These are phyloP conservation scores for Atractiella rhizophila DNA, from an alignment of 768 basidiomycete genomes.

Conservation along the genomic window DNA sequence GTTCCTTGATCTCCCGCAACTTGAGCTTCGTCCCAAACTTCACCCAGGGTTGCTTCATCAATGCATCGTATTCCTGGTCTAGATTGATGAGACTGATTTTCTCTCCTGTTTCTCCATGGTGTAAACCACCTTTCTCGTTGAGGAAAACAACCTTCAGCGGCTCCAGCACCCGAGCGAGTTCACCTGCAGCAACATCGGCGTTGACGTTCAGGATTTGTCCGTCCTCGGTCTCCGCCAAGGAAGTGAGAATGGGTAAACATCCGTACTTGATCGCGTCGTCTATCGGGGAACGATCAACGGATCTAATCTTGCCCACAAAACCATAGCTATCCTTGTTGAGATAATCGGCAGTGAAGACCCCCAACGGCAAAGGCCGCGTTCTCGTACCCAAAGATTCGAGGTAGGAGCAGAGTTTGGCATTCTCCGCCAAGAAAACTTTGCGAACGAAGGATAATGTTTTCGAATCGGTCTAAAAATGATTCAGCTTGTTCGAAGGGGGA, in stretches of 20 bases:
- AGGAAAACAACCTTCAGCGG: slow-evolving; percentile 96
- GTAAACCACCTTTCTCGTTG: slow-evolving; percentile 93
- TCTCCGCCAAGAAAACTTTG: slow-evolving; percentile 88
- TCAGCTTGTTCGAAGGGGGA: background rate
- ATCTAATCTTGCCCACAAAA: slow-evolving; percentile 81
- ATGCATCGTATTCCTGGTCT: slow-evolving; percentile 81
- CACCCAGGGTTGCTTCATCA: slow-evolving; percentile 98
- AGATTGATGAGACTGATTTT: slow-evolving; percentile 90
- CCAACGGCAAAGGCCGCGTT: slow-evolving; percentile 88
- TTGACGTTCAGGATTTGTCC: slow-evolving; percentile 99
- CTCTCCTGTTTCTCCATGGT: slow-evolving; percentile 89
- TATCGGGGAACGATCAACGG: slow-evolving; percentile 81
- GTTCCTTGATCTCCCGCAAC: slow-evolving; percentile 94
- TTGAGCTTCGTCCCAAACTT: slow-evolving; percentile 98
- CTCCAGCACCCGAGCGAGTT: slow-evolving; percentile 89
- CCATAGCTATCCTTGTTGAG: slow-evolving; percentile 86
- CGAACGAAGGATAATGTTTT: slow-evolving; percentile 87
- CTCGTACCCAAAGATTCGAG: slow-evolving; percentile 86
- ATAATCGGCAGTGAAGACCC: slow-evolving; percentile 91
- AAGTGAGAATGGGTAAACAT: slow-evolving; percentile 81
- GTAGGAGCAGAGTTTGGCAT: slow-evolving; percentile 74
- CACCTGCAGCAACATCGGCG: slow-evolving; percentile 92
- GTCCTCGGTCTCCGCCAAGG: slow-evolving; percentile 72
- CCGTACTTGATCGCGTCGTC: slow-evolving; percentile 93
- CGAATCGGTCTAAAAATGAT: slow-evolving; percentile 38